Evolutionary conservation across 2,329 filamentous ascomycete species (phyloP), one percentile per base, ranked within the genome.

Genomic region (Nannizzia gypsea): DNA sequence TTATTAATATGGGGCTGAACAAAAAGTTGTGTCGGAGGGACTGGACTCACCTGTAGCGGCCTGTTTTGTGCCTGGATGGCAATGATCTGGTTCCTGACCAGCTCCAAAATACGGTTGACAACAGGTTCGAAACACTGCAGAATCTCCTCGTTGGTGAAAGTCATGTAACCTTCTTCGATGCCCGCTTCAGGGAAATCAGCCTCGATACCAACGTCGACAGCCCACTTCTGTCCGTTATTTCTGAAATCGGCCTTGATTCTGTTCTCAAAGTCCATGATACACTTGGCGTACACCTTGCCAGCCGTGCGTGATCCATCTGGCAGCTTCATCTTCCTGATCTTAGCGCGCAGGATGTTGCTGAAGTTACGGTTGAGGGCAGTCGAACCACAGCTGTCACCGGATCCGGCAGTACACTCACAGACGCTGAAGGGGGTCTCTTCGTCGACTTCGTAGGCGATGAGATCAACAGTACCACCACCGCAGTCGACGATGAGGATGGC

Each of bases 201-300:
- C 79, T 99, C 93, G 69, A 99, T 97, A 70, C 93, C 93, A 56
- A 99, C 93, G 72, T 99, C 93, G 20, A 97, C 91, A 50, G 93
- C 93, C 93, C 93, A 97, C 75, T 97, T 97, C 75, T 97, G 92
- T 56, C 92, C 91, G 74, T 96, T 97, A 79, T 97, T 97, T 65
- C 93, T 85, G 86, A 99, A 99, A 74, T 97, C 93, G 56, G 93
- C 93, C 81, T 99, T 99, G 82, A 99, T 96, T 73, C 93, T 82
- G 82, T 97, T 97, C 79, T 99, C 93, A 69, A 99, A 99, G 76
- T 99, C 93, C 92, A 97, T 97, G 76, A 99, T 97, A 74, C 92
- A 97, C 78, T 97, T 97, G 66, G 92, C 92, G 74, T 97, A 97
- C 59, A 99, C 93, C 74, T 92, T 90, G 48, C 92, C 92, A n/a